These are phyloP conservation scores for Starmera amethionina DNA, from an alignment of 805 yeast genomes.

Conservation along the genomic window DNA sequence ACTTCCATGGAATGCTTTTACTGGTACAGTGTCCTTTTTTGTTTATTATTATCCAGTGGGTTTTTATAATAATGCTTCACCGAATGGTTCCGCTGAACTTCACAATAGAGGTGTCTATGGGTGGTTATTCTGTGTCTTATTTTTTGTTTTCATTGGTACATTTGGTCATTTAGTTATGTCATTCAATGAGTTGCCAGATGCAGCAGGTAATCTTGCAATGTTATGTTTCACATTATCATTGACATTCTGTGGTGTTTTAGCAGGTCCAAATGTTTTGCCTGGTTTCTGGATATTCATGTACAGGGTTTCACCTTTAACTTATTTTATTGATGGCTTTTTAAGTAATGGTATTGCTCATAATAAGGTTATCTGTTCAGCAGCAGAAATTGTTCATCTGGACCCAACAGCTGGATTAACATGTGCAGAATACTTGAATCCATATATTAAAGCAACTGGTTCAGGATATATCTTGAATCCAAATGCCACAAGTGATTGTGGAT, in stretches of 20 bases:
- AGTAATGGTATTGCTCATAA: slow-evolving; percentile 46
- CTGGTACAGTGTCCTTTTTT: slow-evolving; percentile 55
- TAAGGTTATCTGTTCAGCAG: slow-evolving; percentile 33
- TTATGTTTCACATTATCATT: slow-evolving; percentile 52
- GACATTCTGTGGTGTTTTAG: slow-evolving; percentile 73
- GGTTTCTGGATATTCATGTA: slow-evolving; percentile 82
- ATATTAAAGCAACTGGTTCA: slow-evolving; percentile 20
- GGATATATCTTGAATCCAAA: slow-evolving; percentile 7
- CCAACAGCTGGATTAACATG: slow-evolving; percentile 54
- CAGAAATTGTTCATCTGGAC: slow-evolving; percentile 37
- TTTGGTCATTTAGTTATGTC: slow-evolving; percentile 52
- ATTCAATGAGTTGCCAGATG: slow-evolving; percentile 46
- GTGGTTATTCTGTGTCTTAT: slow-evolving; percentile 32
- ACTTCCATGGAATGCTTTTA: slow-evolving; percentile 50
- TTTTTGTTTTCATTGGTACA: slow-evolving; percentile 40
- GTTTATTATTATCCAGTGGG: slow-evolving; percentile 69
- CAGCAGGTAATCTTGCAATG: slow-evolving; percentile 53
- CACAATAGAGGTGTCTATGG: slow-evolving; percentile 49
- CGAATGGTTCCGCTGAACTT: slow-evolving; percentile 36
- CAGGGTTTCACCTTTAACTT: slow-evolving; percentile 62
- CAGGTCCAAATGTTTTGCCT: slow-evolving; percentile 43
- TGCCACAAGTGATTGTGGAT: slow-evolving; percentile 43
- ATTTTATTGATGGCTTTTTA: slow-evolving; percentile 46
- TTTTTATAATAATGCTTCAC: slow-evolving; percentile 52
- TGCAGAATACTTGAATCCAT: slow-evolving; percentile 37